Base-by-base conservation (phyloP, 2,329 filamentous ascomycete genomes). In the Grosmannia huntii region DNA sequence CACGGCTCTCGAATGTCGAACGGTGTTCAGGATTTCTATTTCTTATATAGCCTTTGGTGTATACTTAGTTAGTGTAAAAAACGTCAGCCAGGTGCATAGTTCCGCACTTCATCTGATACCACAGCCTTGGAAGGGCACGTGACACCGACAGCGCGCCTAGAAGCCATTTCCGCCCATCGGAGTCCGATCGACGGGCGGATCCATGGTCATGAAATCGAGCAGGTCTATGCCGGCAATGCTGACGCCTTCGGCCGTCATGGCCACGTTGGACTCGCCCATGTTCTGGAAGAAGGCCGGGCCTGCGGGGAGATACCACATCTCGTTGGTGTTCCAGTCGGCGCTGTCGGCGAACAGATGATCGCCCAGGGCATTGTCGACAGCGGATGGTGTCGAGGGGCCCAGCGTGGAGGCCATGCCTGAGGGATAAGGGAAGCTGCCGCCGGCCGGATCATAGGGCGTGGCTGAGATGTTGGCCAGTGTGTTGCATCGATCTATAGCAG, bases 141-240 rank as follows among this genome's bases (percentile, higher is more conserved):
- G n/a, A n/a, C n/a, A n/a, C n/a, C n/a, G n/a, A n/a, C n/a, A n/a
- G n/a, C n/a, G n/a, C n/a, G n/a, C n/a, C 44, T 56, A 60, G 31
- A 52, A 60, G 1, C 57, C 53, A 21, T 46, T 41, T 1, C 54
- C 56, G 2, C 62, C 60, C 59, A 56, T 59, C 5, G 10, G 27
- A 1, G 46, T n/a, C 21, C 56, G 33, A 21, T 33, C 58, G 36
- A 25, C 6, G 2, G 58, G 49, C 46, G 73, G 71, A 46, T 81
- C 82, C 77, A 85, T 81, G 9, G 81, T 79, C 82, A 86, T 85
- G 62, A 83, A 85, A 65, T 87, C 84, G 16, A 87, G 75, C 64
- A 87, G 66, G 66, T 87, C 84, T 36, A 86, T 73, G 0, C 84
- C 84, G 11, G 82, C 83, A 2, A 86, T 80, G 63, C 85, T 85